phyloP scores from a whole-genome alignment of 2,329 filamentous ascomycete species.

The Calonectria leucothoes region DNA sequence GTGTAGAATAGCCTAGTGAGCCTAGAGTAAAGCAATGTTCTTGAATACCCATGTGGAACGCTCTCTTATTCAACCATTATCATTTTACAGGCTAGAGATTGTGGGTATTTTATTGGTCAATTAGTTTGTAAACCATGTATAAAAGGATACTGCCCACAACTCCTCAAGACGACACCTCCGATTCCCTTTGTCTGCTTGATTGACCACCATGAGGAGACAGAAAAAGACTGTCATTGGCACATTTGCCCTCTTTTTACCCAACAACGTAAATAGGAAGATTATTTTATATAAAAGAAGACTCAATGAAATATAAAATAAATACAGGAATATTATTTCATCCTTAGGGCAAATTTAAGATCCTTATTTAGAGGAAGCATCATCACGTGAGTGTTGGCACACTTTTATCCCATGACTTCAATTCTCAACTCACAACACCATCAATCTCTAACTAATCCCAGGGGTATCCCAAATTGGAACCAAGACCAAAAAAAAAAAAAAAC shows the following conservation, averaged over 20 bases:
- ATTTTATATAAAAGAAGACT: no score
- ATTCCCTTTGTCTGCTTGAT: no score
- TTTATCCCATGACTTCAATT: no score
- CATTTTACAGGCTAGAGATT: background rate
- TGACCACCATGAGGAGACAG: no score
- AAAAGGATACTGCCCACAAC: background rate
- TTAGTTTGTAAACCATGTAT: background rate
- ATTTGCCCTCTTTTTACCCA: background rate
- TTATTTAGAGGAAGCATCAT: no score
- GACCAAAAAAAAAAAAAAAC: background rate
- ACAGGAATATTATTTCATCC: no score
- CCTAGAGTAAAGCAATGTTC: background rate
- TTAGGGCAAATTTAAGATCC: no score
- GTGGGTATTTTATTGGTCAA: background rate
- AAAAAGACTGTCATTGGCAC: no score
- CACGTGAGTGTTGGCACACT: no score
- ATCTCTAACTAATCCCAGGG: background rate
- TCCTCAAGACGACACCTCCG: no score
- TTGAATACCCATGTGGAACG: background rate
- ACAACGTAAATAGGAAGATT: no score
- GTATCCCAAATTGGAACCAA: background rate
- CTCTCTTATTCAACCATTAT: background rate
- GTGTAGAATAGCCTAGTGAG: slow-evolving; percentile 12
- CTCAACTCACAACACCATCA: background rate
- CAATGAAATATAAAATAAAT: no score